Percentiles rank a stretch among this genome's conserved stretches.
These are phyloP conservation scores for Scheffersomyces amazonensis DNA, from an alignment of 805 yeast genomes.

Conservation along the genomic window DNA sequence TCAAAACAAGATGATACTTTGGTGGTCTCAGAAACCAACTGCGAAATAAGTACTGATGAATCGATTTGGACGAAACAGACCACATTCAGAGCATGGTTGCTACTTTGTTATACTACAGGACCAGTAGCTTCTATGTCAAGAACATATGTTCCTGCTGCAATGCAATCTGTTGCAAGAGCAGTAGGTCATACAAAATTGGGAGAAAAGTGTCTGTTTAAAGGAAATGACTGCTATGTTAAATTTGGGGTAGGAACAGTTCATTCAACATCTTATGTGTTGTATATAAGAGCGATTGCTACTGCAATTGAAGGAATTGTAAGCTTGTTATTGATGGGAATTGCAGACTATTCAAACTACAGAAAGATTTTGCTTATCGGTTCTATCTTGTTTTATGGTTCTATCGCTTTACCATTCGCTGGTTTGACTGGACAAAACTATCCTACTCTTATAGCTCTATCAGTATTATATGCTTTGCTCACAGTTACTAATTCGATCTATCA, in stretches of 20 bases:
- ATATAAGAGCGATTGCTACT: conserved; percentile 34
- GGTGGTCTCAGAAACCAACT: too few relatives aligned
- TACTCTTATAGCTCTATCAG: conserved; percentile 22
- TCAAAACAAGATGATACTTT: too few relatives aligned
- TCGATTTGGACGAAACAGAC: conserved; percentile 16
- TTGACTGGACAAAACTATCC: conserved; percentile 16
- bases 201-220: conserved; percentile 18
- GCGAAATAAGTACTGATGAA: conserved; percentile 2
- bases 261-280: conserved; percentile 33
- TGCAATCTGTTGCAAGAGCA: conserved; percentile 32
- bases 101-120: conserved; percentile 39
- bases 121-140: conserved; percentile 41
- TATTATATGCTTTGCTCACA: conserved; percentile 26
- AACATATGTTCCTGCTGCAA: conserved; percentile 38
- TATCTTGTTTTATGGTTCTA: conserved; percentile 26
- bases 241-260: conserved; percentile 34
- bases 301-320: conserved; percentile 37
- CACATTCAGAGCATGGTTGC: conserved; percentile 30
- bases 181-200: conserved; percentile 27
- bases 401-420: conserved; percentile 36
- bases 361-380: conserved; percentile 30
- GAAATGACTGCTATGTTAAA: conserved; percentile 36
- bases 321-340: conserved; percentile 35
- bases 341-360: conserved; percentile 36
- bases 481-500: conserved; percentile 29